phyloP scores from a whole-genome alignment of 129 eudicot genomes.

The Flaveria linearis region DNA sequence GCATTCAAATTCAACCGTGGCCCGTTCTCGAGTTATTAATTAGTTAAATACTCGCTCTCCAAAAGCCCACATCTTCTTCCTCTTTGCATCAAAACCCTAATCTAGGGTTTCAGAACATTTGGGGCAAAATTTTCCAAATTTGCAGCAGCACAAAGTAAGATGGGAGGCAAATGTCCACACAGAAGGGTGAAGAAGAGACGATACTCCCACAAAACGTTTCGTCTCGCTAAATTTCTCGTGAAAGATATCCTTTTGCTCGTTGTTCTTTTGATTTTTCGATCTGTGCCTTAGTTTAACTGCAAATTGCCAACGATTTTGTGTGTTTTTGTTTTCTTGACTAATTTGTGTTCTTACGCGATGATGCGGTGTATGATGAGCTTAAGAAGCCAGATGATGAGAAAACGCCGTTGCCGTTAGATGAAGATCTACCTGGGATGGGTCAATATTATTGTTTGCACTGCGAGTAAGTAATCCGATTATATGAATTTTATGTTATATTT shows the following conservation, averaged over 20 bases:
- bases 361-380: slow-evolving; percentile 73
- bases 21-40: no score
- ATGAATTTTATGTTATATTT: neutral
- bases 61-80: neutral
- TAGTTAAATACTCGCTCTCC: no score
- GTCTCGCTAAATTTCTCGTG: slow-evolving; percentile 60
- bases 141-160: slow-evolving; percentile 25
- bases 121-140: neutral
- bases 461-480: slow-evolving; percentile 50
- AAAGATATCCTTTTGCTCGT: slow-evolving; percentile 58
- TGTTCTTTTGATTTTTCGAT: neutral
- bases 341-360: slow-evolving; percentile 49
- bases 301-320: neutral
- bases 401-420: slow-evolving; percentile 59
- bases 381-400: slow-evolving; percentile 47
- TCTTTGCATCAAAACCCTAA: slow-evolving; percentile 18
- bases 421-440: slow-evolving; percentile 95
- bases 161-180: slow-evolving; percentile 94
- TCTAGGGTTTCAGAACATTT: slow-evolving; percentile 24
- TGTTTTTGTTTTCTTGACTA: slow-evolving; percentile 27
- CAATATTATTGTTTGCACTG: slow-evolving; percentile 82
- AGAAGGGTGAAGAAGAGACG: slow-evolving; percentile 70
- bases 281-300: neutral
- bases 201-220: slow-evolving; percentile 67
- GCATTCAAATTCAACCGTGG: no score